phyloP scores from a whole-genome alignment of 1,284 basidiomycete genomes.

The Pseudomicrostroma phylloplanum region DNA sequence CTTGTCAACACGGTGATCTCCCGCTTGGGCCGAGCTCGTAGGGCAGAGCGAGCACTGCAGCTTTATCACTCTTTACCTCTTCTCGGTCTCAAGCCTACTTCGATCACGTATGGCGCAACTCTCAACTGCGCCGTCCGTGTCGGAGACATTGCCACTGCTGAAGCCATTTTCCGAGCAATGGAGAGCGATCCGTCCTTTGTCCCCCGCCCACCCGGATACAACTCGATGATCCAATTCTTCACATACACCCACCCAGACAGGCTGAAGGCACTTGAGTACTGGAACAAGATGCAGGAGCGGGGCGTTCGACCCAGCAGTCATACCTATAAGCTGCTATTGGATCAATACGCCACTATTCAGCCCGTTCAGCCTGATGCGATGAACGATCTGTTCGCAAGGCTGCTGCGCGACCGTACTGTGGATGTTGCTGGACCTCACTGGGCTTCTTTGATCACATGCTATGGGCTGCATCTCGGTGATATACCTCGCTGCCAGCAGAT shows the following conservation, averaged over 20 bases:
- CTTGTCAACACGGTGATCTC: conserved; percentile 50
- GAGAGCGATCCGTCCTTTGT: conserved; percentile 65
- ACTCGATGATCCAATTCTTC: conserved; percentile 98
- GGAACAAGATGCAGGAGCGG: conserved; percentile 63
- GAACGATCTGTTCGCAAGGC: conserved; percentile 65
- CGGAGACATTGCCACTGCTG: conserved; percentile 77
- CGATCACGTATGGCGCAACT: conserved; percentile 90
- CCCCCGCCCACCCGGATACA: conserved; percentile 85
- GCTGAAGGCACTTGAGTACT: conserved; percentile 59
- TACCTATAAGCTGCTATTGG: conserved; percentile 65
- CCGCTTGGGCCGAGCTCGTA: conserved; percentile 47
- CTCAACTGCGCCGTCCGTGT: conserved; percentile 76
- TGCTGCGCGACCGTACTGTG: conserved; percentile 58
- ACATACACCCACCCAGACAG: conserved; percentile 81
- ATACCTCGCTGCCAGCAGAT: conserved; percentile 68
- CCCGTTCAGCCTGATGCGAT: conserved; percentile 67
- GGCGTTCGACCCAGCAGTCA: conserved; percentile 56
- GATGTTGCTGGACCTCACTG: conserved; percentile 77
- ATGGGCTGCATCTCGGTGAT: conserved; percentile 74
- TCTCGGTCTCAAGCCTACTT: conserved; percentile 62
- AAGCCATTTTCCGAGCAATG: conserved; percentile 83
- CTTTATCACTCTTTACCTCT: conserved; percentile 46
- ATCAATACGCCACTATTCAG: conserved; percentile 79
- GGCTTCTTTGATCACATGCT: conserved; percentile 83
- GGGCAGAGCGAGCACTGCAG: conserved; percentile 43